Base-by-base conservation (phyloP, 1,139 yeast species). In the Nakaseomyces sp. region DNA sequence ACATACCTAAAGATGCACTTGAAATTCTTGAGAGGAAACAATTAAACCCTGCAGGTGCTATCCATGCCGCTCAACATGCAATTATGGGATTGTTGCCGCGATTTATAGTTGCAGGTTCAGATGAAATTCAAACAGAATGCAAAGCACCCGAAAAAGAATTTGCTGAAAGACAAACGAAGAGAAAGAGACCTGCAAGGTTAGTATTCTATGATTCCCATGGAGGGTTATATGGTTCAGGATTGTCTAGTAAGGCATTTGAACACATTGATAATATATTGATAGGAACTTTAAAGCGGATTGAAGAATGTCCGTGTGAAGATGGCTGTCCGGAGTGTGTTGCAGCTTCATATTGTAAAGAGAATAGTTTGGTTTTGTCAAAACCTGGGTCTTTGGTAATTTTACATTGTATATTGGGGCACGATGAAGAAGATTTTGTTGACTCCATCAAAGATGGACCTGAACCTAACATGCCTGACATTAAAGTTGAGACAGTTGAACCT, bases 41-140 rank as follows among this genome's bases (percentile, higher is more conserved):
- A 2, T 65, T 91, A 37, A 82, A 77, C 36, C 66, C 81, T 1
- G 91, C 97, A 0, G 98, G 87, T 2, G 94, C 93, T 0, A 86
- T 91, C n/a, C 99, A 93, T 66, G 96, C 95, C 5, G 95, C 96
- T 0, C 93, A 88, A 53, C 99, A 91, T 67, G 87, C 87, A 0
- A 67, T 89, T 1, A 81, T 87, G 74, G 82, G 83, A 41, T 72
- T 84, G 50, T 61, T 88, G 20, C 94, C 96, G 0, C 76, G 77
- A 49, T 76, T 76, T 7, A 72, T 77, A 32, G 78, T 78, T n/a
- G 70, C 77, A 19, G 77, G 79, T 3, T 73, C 76, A 2, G 81
- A 82, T 38, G 97, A 89, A 53, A 72, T 91, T 13, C 75, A 75
- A 43, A 87, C 97, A 0, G 99, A 91, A 61, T 91, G 99, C 63